Evolutionary conservation across 164 flowering plant species (phyloP), one percentile per base, ranked within the genome.

Genomic region (Tetrastigma voinierianum): DNA sequence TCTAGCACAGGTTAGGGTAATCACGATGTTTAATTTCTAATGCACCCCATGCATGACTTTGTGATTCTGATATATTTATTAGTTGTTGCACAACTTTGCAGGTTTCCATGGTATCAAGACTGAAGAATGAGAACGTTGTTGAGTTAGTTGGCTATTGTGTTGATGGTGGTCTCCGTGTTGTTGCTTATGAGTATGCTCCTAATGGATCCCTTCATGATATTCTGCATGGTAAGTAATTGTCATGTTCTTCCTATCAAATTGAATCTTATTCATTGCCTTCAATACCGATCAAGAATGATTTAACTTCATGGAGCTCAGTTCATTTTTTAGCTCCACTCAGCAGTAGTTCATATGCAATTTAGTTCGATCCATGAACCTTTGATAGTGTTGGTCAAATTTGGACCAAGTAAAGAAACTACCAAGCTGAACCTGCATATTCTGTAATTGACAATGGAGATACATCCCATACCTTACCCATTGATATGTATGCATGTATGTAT

Each of bases 201-300:
- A 81, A 80, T 65, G 94, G 94, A 32, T 89, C 94, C 65, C 88
- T 89, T 64, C 94, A 87, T 71, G 91, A 89, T 75, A 77, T 87
- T 67, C 88, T 89, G 57, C 92, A 89, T 67, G 95, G 91, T 89
- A 46, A 67, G n/a, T n/a, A n/a, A n/a, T 9, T 19, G 10, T 55
- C 23, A 51, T 40, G 18, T 40, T n/a, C 51, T 56, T 46, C 48
- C 44, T 46, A n/a, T 46, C 9, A 40, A 40, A 4, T 5, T 17
- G 53, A 15, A 14, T 13, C 16, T 49, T n/a, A 23, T 24, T 25
- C 46, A 2, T 25, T 15, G 61, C 32, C 24, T 13, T 13, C 58
- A 12, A 16, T 16, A 55, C n/a, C 15, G 52, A 49, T 49, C n/a
- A 49, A 49, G 40, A 23, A 19, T 57, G 24, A 19, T 10, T 57